Conservation (phyloP, 1,139 yeast genomes). For the Magnusiomyces starmeri region DNA sequence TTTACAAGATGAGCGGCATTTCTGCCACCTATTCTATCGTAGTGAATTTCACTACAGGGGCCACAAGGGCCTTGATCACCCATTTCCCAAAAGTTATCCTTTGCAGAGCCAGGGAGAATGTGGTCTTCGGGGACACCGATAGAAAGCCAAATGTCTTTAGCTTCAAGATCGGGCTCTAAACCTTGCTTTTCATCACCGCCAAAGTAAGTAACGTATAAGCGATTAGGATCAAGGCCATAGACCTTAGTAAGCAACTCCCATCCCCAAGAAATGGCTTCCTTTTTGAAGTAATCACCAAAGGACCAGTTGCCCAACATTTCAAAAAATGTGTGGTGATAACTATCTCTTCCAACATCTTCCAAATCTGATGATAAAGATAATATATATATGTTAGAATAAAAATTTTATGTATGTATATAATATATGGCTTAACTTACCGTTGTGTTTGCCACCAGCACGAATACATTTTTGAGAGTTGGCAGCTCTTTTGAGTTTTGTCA, state of each 20-base stretch:
- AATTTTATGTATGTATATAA: background rate
- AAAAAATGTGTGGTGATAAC: slow-evolving; percentile 95
- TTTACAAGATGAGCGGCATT: slow-evolving; percentile 86
- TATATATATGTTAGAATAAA: background rate
- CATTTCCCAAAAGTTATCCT: slow-evolving; percentile 99
- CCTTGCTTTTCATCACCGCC: slow-evolving; percentile 84
- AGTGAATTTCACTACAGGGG: slow-evolving; percentile 96
- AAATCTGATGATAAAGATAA: slow-evolving; percentile 37
- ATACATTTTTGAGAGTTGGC: slow-evolving; percentile 96
- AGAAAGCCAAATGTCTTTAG: slow-evolving; percentile 75
- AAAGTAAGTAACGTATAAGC: slow-evolving; percentile 90
- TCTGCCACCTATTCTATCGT: slow-evolving; percentile 96
- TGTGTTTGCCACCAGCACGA: slow-evolving; percentile 99
- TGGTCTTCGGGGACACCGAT: slow-evolving; percentile 90
- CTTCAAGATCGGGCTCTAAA: slow-evolving; percentile 90
- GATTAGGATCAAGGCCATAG: slow-evolving; percentile 67
- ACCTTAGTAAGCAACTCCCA: slow-evolving; percentile 88
- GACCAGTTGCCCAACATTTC: slow-evolving; percentile 99
- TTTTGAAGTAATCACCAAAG: slow-evolving; percentile 95
- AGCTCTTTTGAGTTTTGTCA: slow-evolving; percentile 78
- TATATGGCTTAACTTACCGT: slow-evolving; percentile 37
- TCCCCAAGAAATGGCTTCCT: slow-evolving; percentile 79
- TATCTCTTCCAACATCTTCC: slow-evolving; percentile 96
- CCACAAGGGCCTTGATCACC: slow-evolving; percentile 99
- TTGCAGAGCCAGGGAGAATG: slow-evolving; percentile 80